A percentile compares a stretch with the other conserved stretches of the same genome.
These are phyloP conservation scores for Alloteropsis semialata DNA, from an alignment of 176 grass and related monocot genomes.

Conservation along the genomic window DNA sequence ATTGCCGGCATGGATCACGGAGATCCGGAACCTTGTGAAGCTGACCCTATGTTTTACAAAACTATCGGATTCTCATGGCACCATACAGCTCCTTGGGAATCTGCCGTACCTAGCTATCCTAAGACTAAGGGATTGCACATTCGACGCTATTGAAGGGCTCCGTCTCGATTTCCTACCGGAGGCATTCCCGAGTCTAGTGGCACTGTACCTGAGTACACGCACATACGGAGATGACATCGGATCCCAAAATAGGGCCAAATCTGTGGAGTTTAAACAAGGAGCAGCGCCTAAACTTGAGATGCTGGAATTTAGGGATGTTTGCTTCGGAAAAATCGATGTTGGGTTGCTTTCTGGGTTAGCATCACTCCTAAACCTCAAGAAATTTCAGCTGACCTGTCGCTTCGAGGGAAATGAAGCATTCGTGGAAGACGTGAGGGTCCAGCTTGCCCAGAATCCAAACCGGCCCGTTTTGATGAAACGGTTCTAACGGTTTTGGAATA, in stretches of 20 bases:
- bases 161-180: background rate
- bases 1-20: background rate
- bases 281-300: background rate
- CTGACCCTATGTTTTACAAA: accelerated
- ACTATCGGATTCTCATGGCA: background rate
- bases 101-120: background rate
- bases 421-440: background rate
- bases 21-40: background rate
- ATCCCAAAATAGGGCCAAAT: too few species aligned
- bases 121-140: accelerated
- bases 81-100: background rate
- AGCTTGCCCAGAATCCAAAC: background rate
- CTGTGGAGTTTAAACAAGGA: background rate
- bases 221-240: too few species aligned
- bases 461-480: background rate
- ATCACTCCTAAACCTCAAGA: background rate
- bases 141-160: background rate
- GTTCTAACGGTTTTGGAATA: too few species aligned
- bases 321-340: too few species aligned
- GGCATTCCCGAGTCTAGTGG: too few species aligned
- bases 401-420: background rate
- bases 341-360: background rate
- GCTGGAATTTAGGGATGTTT: background rate
- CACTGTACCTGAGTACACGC: too few species aligned
- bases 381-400: background rate